phyloP scores from a whole-genome alignment of 2,329 filamentous ascomycete genomes.

The Verticillium albo-atrum region DNA sequence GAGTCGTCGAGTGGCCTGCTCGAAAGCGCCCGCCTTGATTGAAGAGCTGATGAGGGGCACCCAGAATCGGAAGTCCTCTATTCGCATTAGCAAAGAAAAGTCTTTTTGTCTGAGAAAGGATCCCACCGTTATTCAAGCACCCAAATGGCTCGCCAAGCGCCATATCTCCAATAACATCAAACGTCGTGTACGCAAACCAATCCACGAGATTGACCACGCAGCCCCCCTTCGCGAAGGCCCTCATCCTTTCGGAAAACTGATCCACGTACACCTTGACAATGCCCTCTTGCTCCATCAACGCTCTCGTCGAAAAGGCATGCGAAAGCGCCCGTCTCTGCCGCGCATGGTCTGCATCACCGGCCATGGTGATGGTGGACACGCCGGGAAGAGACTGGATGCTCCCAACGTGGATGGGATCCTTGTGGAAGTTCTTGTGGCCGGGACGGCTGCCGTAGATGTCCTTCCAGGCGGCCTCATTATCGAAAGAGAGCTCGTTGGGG shows the following conservation, averaged over 20 bases:
- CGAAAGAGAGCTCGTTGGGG: constrained; percentile 11
- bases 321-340: constrained; percentile 6
- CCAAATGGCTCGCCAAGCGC: constrained; percentile 40
- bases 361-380: constrained; percentile 7
- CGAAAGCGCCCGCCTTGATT: constrained; percentile 5
- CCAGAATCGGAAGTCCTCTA: constrained; percentile 5
- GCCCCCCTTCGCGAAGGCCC: constrained; percentile 1
- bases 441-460: constrained; percentile 10
- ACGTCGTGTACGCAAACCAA: constrained; percentile 31
- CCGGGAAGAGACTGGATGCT: constrained; percentile 13
- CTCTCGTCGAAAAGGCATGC: constrained; percentile 4
- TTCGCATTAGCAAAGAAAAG: no score
- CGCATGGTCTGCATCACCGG: constrained; percentile 7
- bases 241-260: constrained; percentile 4
- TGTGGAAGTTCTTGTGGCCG: constrained; percentile 19
- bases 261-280: constrained; percentile 5
- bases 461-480: constrained; percentile 8
- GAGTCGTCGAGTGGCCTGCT: constrained; percentile 2
- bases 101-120: not conserved
- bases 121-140: constrained; percentile 24
- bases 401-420: constrained; percentile 24
- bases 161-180: constrained; percentile 40
- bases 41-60: constrained; percentile 5
- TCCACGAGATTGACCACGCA: constrained; percentile 18
- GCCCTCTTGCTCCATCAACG: constrained; percentile 6